Evolutionary conservation across 345 rosid genomes (phyloP).

Genomic region (rapeseed (Brassica napus)): DNA sequence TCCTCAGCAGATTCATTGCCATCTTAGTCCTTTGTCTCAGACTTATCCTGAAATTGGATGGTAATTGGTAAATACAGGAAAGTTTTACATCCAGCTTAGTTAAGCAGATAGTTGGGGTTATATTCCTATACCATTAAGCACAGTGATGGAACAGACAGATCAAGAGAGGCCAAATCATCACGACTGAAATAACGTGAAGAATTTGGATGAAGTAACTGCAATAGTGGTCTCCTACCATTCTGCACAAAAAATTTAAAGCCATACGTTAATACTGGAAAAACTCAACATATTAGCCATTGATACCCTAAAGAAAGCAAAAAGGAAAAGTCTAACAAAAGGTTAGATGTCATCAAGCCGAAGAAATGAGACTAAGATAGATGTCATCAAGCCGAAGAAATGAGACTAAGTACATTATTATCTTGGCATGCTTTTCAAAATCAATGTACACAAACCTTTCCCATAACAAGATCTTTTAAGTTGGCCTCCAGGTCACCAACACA

Average conservation of each 20-base stretch:
- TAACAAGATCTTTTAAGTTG: too few relatives aligned
- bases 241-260: conserved; percentile 40
- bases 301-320: conserved; percentile 15
- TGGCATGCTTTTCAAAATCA: neutral
- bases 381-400: too few relatives aligned
- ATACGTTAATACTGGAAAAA: neutral
- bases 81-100: conserved; percentile 8
- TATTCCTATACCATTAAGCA: conserved; percentile 56
- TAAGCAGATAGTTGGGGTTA: conserved; percentile 1
- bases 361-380: neutral
- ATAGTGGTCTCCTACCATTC: conserved; percentile 66
- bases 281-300: neutral
- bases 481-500: too few relatives aligned
- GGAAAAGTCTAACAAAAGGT: neutral
- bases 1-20: conserved; percentile 42
- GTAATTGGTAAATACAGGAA: neutral
- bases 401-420: neutral
- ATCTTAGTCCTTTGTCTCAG: conserved; percentile 41
- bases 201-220: conserved; percentile 50
- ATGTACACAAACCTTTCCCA: too few relatives aligned
- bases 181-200: conserved; percentile 72
- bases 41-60: conserved; percentile 46
- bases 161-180: conserved; percentile 71
- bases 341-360: neutral
- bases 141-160: conserved; percentile 63